Evolutionary conservation across 331 rosid species (phyloP).

Genomic region (Rhamnella rubrinervis): DNA sequence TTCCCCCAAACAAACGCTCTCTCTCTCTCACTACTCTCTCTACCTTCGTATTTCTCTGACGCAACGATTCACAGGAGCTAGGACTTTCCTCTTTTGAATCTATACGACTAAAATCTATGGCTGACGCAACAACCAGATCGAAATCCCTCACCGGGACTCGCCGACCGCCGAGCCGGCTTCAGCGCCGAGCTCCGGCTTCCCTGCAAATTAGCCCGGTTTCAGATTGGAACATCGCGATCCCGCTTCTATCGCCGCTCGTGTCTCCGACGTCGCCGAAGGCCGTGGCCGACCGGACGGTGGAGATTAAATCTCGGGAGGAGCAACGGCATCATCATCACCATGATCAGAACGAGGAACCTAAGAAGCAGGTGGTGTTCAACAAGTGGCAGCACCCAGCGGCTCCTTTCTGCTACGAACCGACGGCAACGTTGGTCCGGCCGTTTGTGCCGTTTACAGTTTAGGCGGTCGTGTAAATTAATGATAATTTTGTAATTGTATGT

Average conservation of each 20-base stretch:
- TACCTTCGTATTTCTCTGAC: neutral
- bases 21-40: constrained; percentile 8
- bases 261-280: constrained; percentile 61
- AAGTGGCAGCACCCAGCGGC: constrained; percentile 99
- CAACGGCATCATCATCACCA: constrained; percentile 26
- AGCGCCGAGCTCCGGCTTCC: constrained; percentile 82
- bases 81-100: too few relatives aligned
- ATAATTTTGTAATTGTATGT: neutral
- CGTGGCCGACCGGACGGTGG: constrained; percentile 19
- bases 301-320: constrained; percentile 25
- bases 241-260: constrained; percentile 74
- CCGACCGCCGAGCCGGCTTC: constrained; percentile 68
- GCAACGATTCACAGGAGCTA: too few relatives aligned
- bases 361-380: constrained; percentile 49
- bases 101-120: constrained; percentile 33
- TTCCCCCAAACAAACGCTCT: neutral
- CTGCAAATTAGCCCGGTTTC: constrained; percentile 60
- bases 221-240: constrained; percentile 93
- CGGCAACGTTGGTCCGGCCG: constrained; percentile 49
- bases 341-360: constrained; percentile 27
- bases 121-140: constrained; percentile 38
- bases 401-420: constrained; percentile 67
- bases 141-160: constrained; percentile 14
- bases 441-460: constrained; percentile 47
- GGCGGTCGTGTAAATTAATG: neutral